Base-by-base conservation (phyloP, 305 asterid genomes). In the Fraxinus sp. region DNA sequence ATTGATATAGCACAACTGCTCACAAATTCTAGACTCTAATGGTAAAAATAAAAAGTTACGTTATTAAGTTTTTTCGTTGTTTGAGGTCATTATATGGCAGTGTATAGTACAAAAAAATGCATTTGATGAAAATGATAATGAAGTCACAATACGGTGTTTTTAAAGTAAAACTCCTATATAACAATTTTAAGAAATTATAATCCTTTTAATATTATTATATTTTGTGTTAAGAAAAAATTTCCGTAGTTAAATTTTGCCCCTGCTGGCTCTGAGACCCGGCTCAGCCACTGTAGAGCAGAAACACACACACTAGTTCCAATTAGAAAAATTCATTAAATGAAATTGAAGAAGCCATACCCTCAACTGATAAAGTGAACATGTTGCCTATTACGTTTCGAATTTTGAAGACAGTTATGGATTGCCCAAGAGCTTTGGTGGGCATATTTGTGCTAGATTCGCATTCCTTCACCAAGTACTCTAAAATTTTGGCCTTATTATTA, bases 401-500 rank as follows among this genome's bases (percentile, higher is more conserved):
- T 86, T 93, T 97, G 90, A 92, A 93, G 81, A 90, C 83, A 68
- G 92, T 90, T 83, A 94, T 90, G 85, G 91, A 87, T 86, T 88
- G 91, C 80, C 98, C 98, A 89, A 97, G 97, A 88, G 89, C 90
- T 84, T 92, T 91, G 82, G 88, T 82, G 79, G 95, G 90, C 76
- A 85, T 85, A 80, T 52, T 75, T 41, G 71, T 35, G 74, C 88
- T 79, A 46, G 86, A 86, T 83, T 91, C 94, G 82, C 87, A 82
- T 87, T 83, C 92, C 85, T 88, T 85, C 87, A 79, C 83, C 85
- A 92, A 76, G 87, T 88, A 90, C 90, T 86, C 89, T 90, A 91
- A 81, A 83, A 93, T 83, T 82, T 89, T 93, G 35, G 78, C 81
- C 89, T 88, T 90, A 82, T 81, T 88, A 41, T 83, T 87, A 79